A percentile compares a stretch with the other conserved stretches of the same genome.
Evolutionary conservation across 306 rosid species (phyloP).

Genomic region (Dalbergia cochinchinensis): DNA sequence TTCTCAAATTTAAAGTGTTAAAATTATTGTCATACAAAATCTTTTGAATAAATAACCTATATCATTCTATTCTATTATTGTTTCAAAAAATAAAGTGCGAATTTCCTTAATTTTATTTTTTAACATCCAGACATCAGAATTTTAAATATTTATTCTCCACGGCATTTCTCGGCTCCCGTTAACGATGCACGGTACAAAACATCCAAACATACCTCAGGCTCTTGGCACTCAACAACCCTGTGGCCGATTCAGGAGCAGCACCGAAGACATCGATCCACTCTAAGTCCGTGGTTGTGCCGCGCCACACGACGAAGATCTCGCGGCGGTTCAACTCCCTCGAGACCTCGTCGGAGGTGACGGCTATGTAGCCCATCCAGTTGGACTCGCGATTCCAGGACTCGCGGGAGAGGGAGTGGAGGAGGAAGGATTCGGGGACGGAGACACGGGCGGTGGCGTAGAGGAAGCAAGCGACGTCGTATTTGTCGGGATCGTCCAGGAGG

Average conservation of each 20-base stretch:
- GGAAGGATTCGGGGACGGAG: conserved; percentile 61
- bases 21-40: no score
- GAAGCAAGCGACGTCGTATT: conserved; percentile 56
- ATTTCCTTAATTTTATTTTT: no score
- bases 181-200: not conserved
- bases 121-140: no score
- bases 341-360: conserved; percentile 59
- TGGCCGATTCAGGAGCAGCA: conserved; percentile 44
- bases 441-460: conserved; percentile 77
- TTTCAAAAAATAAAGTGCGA: no score
- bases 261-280: conserved; percentile 69
- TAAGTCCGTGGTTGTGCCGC: conserved; percentile 62
- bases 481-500: conserved; percentile 50
- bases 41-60: no score
- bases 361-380: conserved; percentile 79
- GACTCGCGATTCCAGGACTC: conserved; percentile 81
- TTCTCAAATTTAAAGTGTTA: no score
- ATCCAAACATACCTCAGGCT: not conserved
- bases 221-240: conserved; percentile 32
- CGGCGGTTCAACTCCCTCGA: conserved; percentile 55
- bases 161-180: no score
- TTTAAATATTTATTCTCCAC: no score
- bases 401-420: conserved; percentile 63
- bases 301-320: conserved; percentile 74
- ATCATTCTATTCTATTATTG: no score